phyloP scores from a whole-genome alignment of 2,329 filamentous ascomycete genomes.

The Fusarium proliferatum region DNA sequence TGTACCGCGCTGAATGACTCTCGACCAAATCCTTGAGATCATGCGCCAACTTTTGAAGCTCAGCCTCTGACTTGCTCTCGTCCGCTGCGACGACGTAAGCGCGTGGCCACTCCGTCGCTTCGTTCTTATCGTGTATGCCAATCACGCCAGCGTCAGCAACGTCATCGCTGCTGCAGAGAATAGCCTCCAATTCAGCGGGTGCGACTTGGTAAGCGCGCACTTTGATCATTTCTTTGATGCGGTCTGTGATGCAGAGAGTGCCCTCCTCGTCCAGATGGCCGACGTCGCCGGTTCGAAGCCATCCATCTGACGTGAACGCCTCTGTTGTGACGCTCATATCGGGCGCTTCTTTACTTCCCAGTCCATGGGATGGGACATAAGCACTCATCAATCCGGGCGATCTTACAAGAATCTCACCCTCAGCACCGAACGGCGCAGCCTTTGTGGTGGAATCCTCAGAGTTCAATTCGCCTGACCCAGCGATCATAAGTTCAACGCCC shows the following conservation, averaged over 20 bases:
- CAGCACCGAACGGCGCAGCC: slow-evolving; percentile 58
- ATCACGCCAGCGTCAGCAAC: slow-evolving; percentile 76
- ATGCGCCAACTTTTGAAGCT: slow-evolving; percentile 58
- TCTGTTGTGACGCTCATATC: slow-evolving; percentile 54
- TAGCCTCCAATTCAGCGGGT: slow-evolving; percentile 60
- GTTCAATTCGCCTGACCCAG: slow-evolving; percentile 58
- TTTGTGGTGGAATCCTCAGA: slow-evolving; percentile 47
- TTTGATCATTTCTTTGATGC: slow-evolving; percentile 76
- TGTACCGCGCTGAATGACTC: slow-evolving; percentile 69
- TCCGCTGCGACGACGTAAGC: slow-evolving; percentile 67
- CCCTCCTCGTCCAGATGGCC: slow-evolving; percentile 66
- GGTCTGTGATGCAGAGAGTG: slow-evolving; percentile 74
- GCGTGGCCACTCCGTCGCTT: slow-evolving; percentile 71
- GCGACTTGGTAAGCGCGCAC: slow-evolving; percentile 70
- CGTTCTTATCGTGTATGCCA: slow-evolving; percentile 64
- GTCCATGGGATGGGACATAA: slow-evolving; percentile 71
- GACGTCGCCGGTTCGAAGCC: slow-evolving; percentile 79
- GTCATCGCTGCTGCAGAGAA: slow-evolving; percentile 51
- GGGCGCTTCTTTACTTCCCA: slow-evolving; percentile 25
- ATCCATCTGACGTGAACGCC: slow-evolving; percentile 65
- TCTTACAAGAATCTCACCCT: slow-evolving; percentile 74
- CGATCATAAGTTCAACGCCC: slow-evolving; percentile 73
- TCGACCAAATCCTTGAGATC: slow-evolving; percentile 69
- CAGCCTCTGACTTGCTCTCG: slow-evolving; percentile 45
- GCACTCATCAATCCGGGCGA: slow-evolving; percentile 74